A percentile compares a stretch with the other conserved stretches of the same genome.
phyloP scores from a whole-genome alignment of 257 asterid species.

The Fraxinus quadrangulata region DNA sequence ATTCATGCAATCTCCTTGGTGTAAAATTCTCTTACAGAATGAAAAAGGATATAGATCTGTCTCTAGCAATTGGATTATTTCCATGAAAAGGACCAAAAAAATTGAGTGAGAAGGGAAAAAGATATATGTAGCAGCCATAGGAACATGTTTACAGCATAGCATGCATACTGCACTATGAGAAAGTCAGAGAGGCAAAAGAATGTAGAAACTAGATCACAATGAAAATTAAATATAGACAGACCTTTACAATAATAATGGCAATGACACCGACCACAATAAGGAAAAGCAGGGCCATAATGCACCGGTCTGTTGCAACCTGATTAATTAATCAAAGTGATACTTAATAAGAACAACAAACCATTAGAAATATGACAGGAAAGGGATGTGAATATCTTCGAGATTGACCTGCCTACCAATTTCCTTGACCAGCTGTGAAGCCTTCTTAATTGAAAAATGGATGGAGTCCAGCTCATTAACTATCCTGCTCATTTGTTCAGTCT shows the following conservation, averaged over 20 bases:
- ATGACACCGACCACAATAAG: conserved; percentile 91
- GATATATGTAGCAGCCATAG: neutral
- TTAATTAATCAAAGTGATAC: conserved; percentile 34
- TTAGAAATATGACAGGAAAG: conserved; percentile 24
- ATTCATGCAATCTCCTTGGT: neutral
- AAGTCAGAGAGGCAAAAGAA: conserved; percentile 6
- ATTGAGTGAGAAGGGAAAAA: too few species aligned
- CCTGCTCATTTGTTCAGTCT: conserved; percentile 99
- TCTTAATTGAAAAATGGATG: conserved; percentile 91
- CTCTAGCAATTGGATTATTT: neutral
- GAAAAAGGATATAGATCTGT: neutral
- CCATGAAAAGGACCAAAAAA: too few species aligned
- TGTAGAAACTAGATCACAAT: conserved; percentile 10
- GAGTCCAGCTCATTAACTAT: conserved; percentile 95
- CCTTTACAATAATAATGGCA: conserved; percentile 91
- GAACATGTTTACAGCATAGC: conserved; percentile 2
- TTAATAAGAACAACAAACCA: conserved; percentile 23
- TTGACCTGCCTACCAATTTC: conserved; percentile 99
- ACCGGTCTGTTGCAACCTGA: conserved; percentile 97
- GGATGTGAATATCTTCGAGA: conserved; percentile 45
- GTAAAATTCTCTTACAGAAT: neutral
- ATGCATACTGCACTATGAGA: conserved; percentile 8
- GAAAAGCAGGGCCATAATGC: conserved; percentile 91
- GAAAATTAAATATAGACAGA: conserved; percentile 27
- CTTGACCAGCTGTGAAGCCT: conserved; percentile 94